Base-by-base conservation (phyloP, 2,329 filamentous ascomycete genomes). In the Dactylellina cionopaga region DNA sequence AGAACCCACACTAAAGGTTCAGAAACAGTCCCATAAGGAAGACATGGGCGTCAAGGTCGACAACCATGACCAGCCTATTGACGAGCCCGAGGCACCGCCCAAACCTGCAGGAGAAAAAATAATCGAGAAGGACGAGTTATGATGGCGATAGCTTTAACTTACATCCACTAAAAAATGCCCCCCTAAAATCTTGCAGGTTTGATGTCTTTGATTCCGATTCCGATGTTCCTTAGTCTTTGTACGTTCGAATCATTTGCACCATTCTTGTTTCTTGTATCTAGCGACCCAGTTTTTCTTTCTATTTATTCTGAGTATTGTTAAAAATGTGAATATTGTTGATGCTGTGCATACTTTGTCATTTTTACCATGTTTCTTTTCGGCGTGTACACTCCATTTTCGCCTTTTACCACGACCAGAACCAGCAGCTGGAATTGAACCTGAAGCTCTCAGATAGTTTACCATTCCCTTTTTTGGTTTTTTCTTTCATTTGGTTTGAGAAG, bases 51-150 rank as follows among this genome's bases (percentile, higher is more conserved):
- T 25, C 13, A 29, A 60, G 25, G 55, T 24, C 15, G 39, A 44
- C 25, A 22, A 17, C 17, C 54, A 47, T n/a, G 52, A 56, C 22
- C 29, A 56, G 7, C 52, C 52, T 31, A 10, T 56, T 3, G 52
- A 31, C 5, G 25, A 43, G 37, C 10, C 37, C 5, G 10, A 49
- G 11, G 29, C 25, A 15, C 41, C 24, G 25, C 9, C 17, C n/a
- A 19, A 37, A 15, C 10, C 29, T 22, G n/a, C 33, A 35, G 29
- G 13, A 7, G 37, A 46, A 11, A 22, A 46, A 19, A 19, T 15
- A 55, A 44, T 64, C 11, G 33, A 29, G 33, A 71, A 52, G 33
- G 66, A 71, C 24, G 66, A 71, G 35, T 46, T 71, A 64, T 71
- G 24, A 64, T 52, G 27, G 9, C 22, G 52, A 49, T 17, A 41